Evolutionary conservation across 352 stramenopile species (phyloP), one percentile per base, ranked within the genome.

Genomic region (Pythium vanterpoolii): DNA sequence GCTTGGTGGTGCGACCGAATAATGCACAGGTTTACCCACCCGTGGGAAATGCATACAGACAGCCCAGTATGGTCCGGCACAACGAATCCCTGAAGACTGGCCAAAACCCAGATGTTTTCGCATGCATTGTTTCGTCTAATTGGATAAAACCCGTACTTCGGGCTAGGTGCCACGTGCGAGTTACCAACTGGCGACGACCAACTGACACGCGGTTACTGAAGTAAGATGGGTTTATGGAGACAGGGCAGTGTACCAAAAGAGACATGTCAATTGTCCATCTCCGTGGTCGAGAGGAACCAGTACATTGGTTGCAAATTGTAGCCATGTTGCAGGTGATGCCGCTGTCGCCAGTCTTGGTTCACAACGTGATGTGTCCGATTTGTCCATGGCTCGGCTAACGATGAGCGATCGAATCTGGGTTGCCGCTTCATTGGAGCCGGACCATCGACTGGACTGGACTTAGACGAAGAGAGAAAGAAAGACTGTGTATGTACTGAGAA

Each of bases 51-150:
- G 43, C 21, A 46, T 46, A 27, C 39, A 39, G n/a, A 46, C 39
- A n/a, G n/a, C n/a, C n/a, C n/a, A n/a, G n/a, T n/a, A n/a, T n/a
- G n/a, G n/a, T n/a, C n/a, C n/a, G n/a, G 39, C 39, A 46, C 39
- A 54, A 31, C 46, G 28, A 39, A 36, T 10, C 8, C 23, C 13
- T 24, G 50, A 39, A 58, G 48, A 48, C 24, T 21, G 34, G 50
- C 38, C 24, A 57, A 57, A 46, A 57, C 6, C 34, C 50, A 57
- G 50, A 57, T 57, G 31, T 36, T 36, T 36, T 11, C 6, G 31
- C 16, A 38, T 38, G 33, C 33, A 38, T 18, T 14, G 33, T 3
- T 9, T 30, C 27, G 11, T 42, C 23, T 31, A 26, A 55, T 21
- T 19, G 28, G 30, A 55, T 55, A 56, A 34, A 46, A 56, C 33